These are phyloP conservation scores for Gloeostereum incarnatum DNA, from an alignment of 768 basidiomycete species.

Conservation along the genomic window DNA sequence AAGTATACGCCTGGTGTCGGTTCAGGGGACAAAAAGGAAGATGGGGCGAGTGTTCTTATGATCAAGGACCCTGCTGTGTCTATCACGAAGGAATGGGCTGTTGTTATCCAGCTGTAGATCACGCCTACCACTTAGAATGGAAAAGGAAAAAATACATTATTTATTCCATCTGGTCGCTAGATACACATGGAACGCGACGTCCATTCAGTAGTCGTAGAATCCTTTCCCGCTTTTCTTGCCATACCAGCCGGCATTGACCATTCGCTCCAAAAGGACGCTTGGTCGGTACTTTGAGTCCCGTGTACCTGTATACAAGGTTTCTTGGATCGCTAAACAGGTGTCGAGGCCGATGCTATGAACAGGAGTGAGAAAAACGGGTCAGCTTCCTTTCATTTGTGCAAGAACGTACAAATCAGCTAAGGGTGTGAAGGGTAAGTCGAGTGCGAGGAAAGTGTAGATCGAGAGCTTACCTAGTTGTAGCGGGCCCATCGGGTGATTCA, in stretches of 20 bases:
- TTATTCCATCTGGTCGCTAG: not conserved
- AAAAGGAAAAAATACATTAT: not conserved
- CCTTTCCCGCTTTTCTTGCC: slow-evolving; percentile 92
- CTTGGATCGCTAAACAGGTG: slow-evolving; percentile 90
- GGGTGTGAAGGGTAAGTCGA: slow-evolving; percentile 20
- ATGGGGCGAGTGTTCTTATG: slow-evolving; percentile 53
- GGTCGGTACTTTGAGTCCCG: slow-evolving; percentile 95
- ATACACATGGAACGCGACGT: not conserved
- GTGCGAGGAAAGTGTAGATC: slow-evolving; percentile 3
- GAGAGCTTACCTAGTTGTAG: slow-evolving; percentile 60
- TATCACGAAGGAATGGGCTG: slow-evolving; percentile 57
- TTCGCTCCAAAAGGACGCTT: slow-evolving; percentile 78
- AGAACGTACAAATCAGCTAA: slow-evolving; percentile 49
- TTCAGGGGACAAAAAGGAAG: slow-evolving; percentile 50
- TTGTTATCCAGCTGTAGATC: slow-evolving; percentile 22
- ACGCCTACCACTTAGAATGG: not conserved
- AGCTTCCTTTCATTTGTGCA: not conserved
- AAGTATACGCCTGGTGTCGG: slow-evolving; percentile 53
- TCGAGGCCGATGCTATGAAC: slow-evolving; percentile 86
- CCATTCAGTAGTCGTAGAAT: slow-evolving; percentile 73
- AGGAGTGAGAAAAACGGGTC: slow-evolving; percentile 1
- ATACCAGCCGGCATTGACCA: slow-evolving; percentile 95
- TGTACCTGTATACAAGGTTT: slow-evolving; percentile 81
- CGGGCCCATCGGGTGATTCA: slow-evolving; percentile 95
- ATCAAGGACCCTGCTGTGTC: slow-evolving; percentile 68